Percentiles rank a stretch among this genome's conserved stretches.
These are phyloP conservation scores for Trichophyton verrucosum DNA, from an alignment of 2,329 filamentous ascomycete genomes.

Conservation along the genomic window DNA sequence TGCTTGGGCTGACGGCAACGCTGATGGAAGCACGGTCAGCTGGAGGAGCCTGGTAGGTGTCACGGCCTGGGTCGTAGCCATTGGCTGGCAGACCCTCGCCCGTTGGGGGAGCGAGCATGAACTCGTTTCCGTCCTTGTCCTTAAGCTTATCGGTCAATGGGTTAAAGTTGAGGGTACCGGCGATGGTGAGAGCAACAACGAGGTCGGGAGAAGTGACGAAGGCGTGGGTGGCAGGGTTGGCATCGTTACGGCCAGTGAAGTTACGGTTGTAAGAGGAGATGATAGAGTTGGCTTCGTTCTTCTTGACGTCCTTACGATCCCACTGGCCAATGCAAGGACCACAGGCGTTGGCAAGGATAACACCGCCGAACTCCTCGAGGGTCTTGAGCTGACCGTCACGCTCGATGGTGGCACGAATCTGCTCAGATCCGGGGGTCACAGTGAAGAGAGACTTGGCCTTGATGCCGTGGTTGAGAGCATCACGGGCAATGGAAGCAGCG, in stretches of 20 bases:
- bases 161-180: conserved; percentile 84
- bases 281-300: conserved; percentile 92
- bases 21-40: conserved; percentile 57
- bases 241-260: conserved; percentile 96
- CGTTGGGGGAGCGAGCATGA: conserved; percentile 67
- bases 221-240: conserved; percentile 86
- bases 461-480: conserved; percentile 81
- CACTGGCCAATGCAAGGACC: conserved; percentile 90
- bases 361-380: conserved; percentile 89
- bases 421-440: conserved; percentile 91
- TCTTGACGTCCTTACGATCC: conserved; percentile 87
- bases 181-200: conserved; percentile 74
- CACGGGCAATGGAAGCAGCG: conserved; percentile 77
- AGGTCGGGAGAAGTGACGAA: conserved; percentile 87
- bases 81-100: conserved; percentile 66
- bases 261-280: conserved; percentile 99
- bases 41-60: conserved; percentile 95
- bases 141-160: conserved; percentile 83
- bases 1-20: conserved; percentile 76
- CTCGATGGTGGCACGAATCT: conserved; percentile 86
- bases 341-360: conserved; percentile 91
- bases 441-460: conserved; percentile 92
- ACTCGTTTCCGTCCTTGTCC: conserved; percentile 93
- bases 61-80: conserved; percentile 80
- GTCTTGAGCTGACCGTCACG: conserved; percentile 86